Evolutionary conservation across 2,329 filamentous ascomycete genomes (phyloP).

Genomic region (Hypoxylon sp.): DNA sequence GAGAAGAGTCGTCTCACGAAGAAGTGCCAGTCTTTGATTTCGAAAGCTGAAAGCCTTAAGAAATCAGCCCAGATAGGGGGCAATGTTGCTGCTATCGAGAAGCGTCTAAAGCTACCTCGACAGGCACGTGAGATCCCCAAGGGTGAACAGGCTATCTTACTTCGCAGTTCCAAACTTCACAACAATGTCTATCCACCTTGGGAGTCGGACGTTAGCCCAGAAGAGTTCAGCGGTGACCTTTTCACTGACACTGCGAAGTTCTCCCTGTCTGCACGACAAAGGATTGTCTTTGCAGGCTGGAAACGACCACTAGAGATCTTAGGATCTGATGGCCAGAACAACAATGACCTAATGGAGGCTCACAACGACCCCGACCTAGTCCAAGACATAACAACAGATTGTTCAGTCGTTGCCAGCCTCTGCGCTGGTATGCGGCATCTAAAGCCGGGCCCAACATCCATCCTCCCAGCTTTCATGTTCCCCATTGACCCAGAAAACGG

Average conservation of each 20-base stretch:
- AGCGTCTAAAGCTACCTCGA: conserved; percentile 54
- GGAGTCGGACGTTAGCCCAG: conserved; percentile 72
- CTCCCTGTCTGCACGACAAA: conserved; percentile 81
- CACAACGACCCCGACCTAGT: conserved; percentile 82
- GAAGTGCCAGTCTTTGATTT: conserved; percentile 79
- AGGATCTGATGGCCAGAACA: conserved; percentile 46
- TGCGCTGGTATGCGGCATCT: conserved; percentile 83
- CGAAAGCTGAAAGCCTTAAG: conserved; percentile 83
- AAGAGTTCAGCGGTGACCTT: conserved; percentile 74
- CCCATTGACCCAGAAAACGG: conserved; percentile 76
- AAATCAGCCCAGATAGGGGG: conserved; percentile 39
- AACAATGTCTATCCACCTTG: conserved; percentile 89
- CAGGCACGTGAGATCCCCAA: conserved; percentile 75
- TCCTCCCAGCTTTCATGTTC: conserved; percentile 80
- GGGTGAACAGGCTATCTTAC: conserved; percentile 81
- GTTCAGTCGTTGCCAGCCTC: conserved; percentile 95
- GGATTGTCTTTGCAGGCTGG: conserved; percentile 86
- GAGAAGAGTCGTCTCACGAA: conserved; percentile 77
- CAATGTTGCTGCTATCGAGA: conserved; percentile 46
- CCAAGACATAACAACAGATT: conserved; percentile 96
- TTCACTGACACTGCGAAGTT: conserved; percentile 81
- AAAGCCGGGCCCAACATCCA: conserved; percentile 76
- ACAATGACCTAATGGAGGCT: conserved; percentile 54
- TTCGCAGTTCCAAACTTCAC: conserved; percentile 84
- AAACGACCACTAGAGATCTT: conserved; percentile 80